These are phyloP conservation scores for Scalesia atractyloides DNA, from an alignment of 129 eudicot genomes.

Conservation along the genomic window DNA sequence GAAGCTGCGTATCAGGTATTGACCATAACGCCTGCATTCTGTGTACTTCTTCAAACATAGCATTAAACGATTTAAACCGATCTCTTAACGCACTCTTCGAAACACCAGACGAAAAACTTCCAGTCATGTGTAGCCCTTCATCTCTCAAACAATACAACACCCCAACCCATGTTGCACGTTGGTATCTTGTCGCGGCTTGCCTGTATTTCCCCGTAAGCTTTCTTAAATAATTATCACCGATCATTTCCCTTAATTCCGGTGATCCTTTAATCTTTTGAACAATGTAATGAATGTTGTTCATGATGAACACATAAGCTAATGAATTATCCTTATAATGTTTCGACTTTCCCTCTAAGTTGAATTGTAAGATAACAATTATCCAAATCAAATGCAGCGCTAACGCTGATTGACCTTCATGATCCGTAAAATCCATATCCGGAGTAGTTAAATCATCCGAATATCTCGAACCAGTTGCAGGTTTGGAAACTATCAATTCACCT, in stretches of 20 bases:
- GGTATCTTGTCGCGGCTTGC: conserved; percentile 59
- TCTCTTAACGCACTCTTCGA: conserved; percentile 63
- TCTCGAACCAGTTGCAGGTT: conserved; percentile 60
- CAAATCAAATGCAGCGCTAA: conserved; percentile 66
- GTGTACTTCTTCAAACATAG: conserved; percentile 73
- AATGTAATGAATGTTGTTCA: conserved; percentile 80
- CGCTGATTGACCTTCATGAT: conserved; percentile 55
- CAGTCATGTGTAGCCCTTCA: conserved; percentile 64
- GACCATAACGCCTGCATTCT: conserved; percentile 66
- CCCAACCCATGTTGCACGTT: conserved; percentile 66
- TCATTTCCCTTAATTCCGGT: conserved; percentile 65
- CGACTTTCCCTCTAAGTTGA: conserved; percentile 67
- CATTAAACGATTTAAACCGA: conserved; percentile 67
- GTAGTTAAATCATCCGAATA: conserved; percentile 52
- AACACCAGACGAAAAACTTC: conserved; percentile 70
- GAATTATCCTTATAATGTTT: conserved; percentile 61
- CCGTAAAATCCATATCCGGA: conserved; percentile 63
- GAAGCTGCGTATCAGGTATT: conserved; percentile 65
- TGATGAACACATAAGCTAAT: conserved; percentile 60
- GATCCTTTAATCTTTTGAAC: conserved; percentile 70
- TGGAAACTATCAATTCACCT: conserved; percentile 56
- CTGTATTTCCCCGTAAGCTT: conserved; percentile 56
- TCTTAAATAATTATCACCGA: conserved; percentile 56
- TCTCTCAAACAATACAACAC: conserved; percentile 68
- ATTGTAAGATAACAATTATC: conserved; percentile 57